Base-by-base conservation (phyloP, 306 rosid species). In the Fagus sylvatica region DNA sequence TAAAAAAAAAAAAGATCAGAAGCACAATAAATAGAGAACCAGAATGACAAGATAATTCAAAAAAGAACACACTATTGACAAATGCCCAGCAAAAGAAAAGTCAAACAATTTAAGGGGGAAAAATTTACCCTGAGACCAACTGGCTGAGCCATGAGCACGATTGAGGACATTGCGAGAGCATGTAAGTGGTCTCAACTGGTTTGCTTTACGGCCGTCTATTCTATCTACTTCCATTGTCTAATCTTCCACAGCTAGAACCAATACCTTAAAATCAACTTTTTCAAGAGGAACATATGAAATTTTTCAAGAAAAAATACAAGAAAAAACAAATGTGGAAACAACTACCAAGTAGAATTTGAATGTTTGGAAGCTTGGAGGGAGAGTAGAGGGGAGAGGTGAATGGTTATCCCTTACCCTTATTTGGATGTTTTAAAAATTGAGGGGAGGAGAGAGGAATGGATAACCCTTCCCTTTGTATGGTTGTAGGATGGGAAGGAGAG, bases 111-210 rank as follows among this genome's bases (percentile, higher is more conserved):
- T 4, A 66, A 39, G 48, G 17, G 10, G 16, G 16, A 33, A 37
- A 22, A 30, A 11, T 2, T 1, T 74, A 85, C 96, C 97, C 84
- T 95, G 98, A 74, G 89, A 53, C 98, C 98, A 95, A 69, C 85
- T 88, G 53, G 98, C 92, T 7, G 98, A 95, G 81, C 98, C 98
- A 79, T 95, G 97, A 53, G 98, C 91, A 2, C 98, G 92, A 74
- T 92, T 88, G 60, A 91, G 96, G 33, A 91, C 70, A 70, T 86
- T 85, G 43, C 86, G 88, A 67, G 93, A 88, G 75, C 98, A 95
- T 17, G 93, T 84, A 13, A 95, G 84, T 8, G 96, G 90, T 80
- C 98, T 89, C 74, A 95, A 66, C 82, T 91, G 96, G 90, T 89
- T 92, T 0, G 89, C 87, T n/a, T 78, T 84, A 53, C 96, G 94